These are phyloP conservation scores for Eleusine indica DNA, from an alignment of 176 grass and related monocot species.

Conservation along the genomic window DNA sequence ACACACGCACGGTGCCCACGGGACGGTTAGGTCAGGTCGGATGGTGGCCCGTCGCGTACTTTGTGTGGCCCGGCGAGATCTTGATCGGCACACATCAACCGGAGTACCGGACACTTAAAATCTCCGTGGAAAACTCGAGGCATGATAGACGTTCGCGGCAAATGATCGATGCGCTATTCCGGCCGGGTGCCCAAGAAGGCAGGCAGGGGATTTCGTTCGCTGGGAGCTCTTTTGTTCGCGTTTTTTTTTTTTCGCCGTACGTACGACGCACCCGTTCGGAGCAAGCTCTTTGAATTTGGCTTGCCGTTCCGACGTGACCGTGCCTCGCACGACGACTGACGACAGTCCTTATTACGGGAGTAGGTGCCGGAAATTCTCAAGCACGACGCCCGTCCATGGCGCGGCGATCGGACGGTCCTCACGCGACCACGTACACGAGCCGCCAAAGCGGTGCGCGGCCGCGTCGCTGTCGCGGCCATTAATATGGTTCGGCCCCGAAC, in stretches of 20 bases:
- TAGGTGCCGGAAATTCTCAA: too few species aligned
- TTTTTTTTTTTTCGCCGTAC: too few species aligned
- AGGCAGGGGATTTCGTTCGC: background rate
- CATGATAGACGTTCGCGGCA: background rate
- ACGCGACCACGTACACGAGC: too few species aligned
- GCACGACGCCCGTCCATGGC: too few species aligned
- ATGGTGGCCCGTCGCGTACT: background rate
- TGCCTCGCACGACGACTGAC: too few species aligned
- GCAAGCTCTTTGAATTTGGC: slow-evolving; percentile 9
- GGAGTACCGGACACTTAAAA: background rate
- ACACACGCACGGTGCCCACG: background rate
- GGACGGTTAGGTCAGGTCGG: background rate
- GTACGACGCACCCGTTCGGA: background rate
- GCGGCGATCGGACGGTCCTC: background rate
- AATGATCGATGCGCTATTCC: background rate
- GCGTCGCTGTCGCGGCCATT: slow-evolving; percentile 27
- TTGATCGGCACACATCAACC: background rate
- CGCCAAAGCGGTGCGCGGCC: too few species aligned
- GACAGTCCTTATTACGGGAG: too few species aligned
- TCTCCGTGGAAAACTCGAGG: background rate
- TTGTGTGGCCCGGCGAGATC: background rate
- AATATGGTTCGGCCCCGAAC: background rate
- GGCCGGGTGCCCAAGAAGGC: background rate
- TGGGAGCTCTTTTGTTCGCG: background rate
- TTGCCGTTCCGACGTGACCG: background rate